A percentile compares a stretch with the other conserved stretches of the same genome.
Evolutionary conservation across 2,329 filamentous ascomycete species (phyloP).

Genomic region (Nectriaceae sp.): DNA sequence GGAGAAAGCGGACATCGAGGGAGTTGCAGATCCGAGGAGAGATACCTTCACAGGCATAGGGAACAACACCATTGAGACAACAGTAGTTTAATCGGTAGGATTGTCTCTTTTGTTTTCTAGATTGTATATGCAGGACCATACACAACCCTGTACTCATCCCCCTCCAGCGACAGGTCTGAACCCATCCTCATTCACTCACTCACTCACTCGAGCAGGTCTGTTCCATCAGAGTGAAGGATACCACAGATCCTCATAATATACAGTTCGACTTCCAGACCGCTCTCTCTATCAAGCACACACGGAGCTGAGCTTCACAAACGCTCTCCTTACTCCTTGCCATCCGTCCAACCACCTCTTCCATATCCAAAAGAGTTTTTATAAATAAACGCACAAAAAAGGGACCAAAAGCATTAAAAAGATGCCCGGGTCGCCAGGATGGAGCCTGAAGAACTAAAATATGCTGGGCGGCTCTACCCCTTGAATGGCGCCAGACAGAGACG

Average conservation of each 20-base stretch:
- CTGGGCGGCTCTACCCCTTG: conserved; percentile 28
- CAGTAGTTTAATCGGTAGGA: conserved; percentile 14
- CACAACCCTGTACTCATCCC: conserved; percentile 6
- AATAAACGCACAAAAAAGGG: conserved; percentile 5
- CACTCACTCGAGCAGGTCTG: background rate
- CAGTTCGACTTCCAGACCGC: conserved; percentile 24
- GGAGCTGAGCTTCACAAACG: conserved; percentile 4
- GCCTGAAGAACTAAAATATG: conserved; percentile 25
- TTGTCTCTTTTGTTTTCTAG: conserved; percentile 17
- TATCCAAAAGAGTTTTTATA: conserved; percentile 8
- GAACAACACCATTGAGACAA: background rate
- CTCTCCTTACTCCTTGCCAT: conserved; percentile 18
- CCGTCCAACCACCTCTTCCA: conserved; percentile 16
- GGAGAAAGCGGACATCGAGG: no score
- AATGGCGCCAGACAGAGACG: conserved; percentile 23
- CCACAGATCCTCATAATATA: conserved; percentile 26
- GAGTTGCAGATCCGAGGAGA: no score
- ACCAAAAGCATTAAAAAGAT: conserved; percentile 25
- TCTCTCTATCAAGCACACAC: background rate
- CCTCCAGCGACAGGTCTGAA: conserved; percentile 6
- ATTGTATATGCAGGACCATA: conserved; percentile 23
- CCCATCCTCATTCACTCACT: conserved; percentile 4
- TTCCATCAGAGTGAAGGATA: conserved; percentile 19
- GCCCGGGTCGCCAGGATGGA: conserved; percentile 32
- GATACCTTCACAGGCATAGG: background rate